phyloP scores from a whole-genome alignment of 2,329 filamentous ascomycete species.

The Talaromyces marneffei region DNA sequence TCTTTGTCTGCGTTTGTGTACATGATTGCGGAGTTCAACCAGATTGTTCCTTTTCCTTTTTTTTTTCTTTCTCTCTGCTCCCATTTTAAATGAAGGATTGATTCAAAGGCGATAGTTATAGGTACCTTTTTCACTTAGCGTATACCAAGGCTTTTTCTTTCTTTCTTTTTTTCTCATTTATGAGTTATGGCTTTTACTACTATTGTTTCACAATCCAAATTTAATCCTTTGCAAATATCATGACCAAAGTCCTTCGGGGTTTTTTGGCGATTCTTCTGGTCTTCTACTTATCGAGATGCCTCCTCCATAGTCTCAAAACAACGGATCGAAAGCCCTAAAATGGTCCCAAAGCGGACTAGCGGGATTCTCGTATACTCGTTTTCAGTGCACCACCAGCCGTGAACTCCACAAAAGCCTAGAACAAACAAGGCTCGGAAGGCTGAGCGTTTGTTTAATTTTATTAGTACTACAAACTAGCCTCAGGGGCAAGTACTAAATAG shows the following conservation, averaged over 20 bases:
- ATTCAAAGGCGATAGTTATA: neutral
- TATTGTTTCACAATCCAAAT: neutral
- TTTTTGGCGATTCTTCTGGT: neutral
- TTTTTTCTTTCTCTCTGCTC: neutral
- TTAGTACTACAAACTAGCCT: too few relatives aligned
- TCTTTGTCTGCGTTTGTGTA: neutral
- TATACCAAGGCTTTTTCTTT: neutral
- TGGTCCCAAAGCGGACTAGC: neutral
- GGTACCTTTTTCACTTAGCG: neutral
- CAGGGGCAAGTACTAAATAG: neutral
- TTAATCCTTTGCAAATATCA: neutral
- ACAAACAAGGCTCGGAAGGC: too few relatives aligned
- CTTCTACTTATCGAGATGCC: neutral
- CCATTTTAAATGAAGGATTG: neutral
- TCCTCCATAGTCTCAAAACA: neutral
- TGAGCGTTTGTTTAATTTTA: too few relatives aligned
- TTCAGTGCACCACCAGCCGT: too few relatives aligned
- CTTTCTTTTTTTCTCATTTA: neutral
- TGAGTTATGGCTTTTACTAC: neutral
- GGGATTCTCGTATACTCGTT: neutral
- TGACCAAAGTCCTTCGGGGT: neutral
- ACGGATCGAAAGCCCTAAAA: neutral
- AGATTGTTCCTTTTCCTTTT: neutral
- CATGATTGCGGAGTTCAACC: neutral
- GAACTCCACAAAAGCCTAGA: neutral